Evolutionary conservation across 768 basidiomycete species (phyloP).

Genomic region (Rhodotorula toruloides): DNA sequence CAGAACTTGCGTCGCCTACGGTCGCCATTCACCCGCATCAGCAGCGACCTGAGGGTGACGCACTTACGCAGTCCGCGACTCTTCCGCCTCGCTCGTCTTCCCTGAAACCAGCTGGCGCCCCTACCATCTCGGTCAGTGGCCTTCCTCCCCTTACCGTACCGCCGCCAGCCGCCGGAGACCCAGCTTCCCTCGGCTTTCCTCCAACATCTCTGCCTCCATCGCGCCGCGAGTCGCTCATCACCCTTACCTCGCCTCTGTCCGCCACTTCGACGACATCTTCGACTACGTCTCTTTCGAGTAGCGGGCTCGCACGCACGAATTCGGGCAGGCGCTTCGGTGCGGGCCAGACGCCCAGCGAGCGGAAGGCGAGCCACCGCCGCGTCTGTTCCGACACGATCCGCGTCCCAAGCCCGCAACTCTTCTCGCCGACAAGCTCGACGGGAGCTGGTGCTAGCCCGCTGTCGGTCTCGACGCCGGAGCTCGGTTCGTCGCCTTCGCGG

Average conservation of each 20-base stretch:
- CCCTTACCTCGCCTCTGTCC: too few species aligned
- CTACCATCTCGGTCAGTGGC: too few species aligned
- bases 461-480: too few species aligned
- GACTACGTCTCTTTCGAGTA: too few species aligned
- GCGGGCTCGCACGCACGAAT: neutral
- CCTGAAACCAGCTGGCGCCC: too few species aligned
- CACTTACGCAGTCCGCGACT: too few species aligned
- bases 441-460: too few species aligned
- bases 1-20: neutral
- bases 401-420: neutral
- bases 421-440: too few species aligned
- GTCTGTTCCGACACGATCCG: conserved; percentile 23
- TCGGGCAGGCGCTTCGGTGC: conserved; percentile 17
- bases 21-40: neutral
- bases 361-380: conserved; percentile 26
- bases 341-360: conserved; percentile 22
- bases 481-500: neutral
- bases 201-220: neutral
- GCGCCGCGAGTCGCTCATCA: neutral
- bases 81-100: neutral
- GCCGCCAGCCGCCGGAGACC: too few species aligned
- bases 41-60: neutral
- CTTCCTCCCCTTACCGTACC: too few species aligned
- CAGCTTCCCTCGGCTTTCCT: too few species aligned
- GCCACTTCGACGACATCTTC: too few species aligned